Base-by-base conservation (phyloP, 2,329 filamentous ascomycete genomes). In the Ustulina deusta region DNA sequence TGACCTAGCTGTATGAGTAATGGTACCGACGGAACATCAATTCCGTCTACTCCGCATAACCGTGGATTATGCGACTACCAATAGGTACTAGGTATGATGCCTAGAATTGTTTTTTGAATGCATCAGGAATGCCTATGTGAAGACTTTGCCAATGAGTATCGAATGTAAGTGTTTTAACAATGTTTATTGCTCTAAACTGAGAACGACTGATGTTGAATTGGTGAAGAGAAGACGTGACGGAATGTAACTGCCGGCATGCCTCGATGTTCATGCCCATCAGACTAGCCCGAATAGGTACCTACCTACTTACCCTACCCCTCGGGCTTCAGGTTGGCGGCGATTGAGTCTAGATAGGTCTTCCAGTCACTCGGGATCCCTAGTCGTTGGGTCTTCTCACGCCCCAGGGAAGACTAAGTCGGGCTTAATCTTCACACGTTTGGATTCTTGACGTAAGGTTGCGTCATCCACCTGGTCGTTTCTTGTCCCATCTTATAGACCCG, bases 201-300 rank as follows among this genome's bases (percentile, higher is more conserved):
- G n/a, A 44, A 44, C 3, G n/a, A 20, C 40, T n/a, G 6, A 44
- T n/a, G 17, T 44, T 44, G 10, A 49, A 15, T 49, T 29, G 25
- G 15, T 17, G 13, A 29, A 49, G 25, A n/a, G 13, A 17, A n/a
- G 29, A 3, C 15, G 20, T 29, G 25, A 49, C 46, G 46, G 46
- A 29, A 4, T 49, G 25, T 15, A 49, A 29, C 42, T 22, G 20
- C 20, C 42, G 20, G 42, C 42, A 46, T 46, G 9, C 42, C 20
- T 46, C 5, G n/a, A 29, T 6, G 7, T n/a, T 49, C 11, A 29
- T 9, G 25, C 44, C 9, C 11, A 27, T 25, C 7, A 20, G 25
- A 29, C 46, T 49, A 49, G 46, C 25, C 46, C 46, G 25, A 49
- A 49, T 17, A 29, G 46, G 46, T 49, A 46, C 36, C n/a, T 44